Conservation (phyloP, 179 eudicot species). For the Beta macrorhiza region DNA sequence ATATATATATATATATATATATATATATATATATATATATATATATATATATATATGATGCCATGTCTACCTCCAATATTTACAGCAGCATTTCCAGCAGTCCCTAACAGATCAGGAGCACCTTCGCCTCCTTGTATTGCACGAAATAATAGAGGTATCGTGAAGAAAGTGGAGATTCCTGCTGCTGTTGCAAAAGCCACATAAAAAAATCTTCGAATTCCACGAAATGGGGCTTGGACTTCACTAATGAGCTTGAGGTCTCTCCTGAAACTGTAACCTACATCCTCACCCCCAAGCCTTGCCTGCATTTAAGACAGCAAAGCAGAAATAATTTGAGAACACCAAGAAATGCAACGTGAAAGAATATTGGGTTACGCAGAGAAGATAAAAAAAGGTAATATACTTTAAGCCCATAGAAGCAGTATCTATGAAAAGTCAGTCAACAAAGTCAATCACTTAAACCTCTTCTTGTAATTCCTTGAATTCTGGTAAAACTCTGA, state of each 20-base stretch:
- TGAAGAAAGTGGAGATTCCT: slow-evolving; percentile 78
- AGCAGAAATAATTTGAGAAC: neutral
- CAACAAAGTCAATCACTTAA: slow-evolving; percentile 11
- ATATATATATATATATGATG: neutral
- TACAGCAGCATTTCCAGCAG: slow-evolving; percentile 74
- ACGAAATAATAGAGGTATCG: slow-evolving; percentile 70
- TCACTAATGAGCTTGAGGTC: slow-evolving; percentile 99
- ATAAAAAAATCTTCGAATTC: slow-evolving; percentile 87
- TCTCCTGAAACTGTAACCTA: slow-evolving; percentile 89
- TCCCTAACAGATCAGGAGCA: slow-evolving; percentile 76
- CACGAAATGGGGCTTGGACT: slow-evolving; percentile 99
- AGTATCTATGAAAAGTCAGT: slow-evolving; percentile 11
- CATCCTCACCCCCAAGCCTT: slow-evolving; percentile 91
- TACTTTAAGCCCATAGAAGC: slow-evolving; percentile 17
- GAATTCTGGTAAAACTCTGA: slow-evolving; percentile 92
- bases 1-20: too few relatives aligned
- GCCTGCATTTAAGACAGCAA: slow-evolving; percentile 48
- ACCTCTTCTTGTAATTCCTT: slow-evolving; percentile 99
- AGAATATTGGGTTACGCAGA: neutral
- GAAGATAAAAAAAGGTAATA: neutral
- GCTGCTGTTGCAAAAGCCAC: slow-evolving; percentile 95
- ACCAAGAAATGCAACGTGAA: neutral
- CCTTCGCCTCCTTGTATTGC: slow-evolving; percentile 80
- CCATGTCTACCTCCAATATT: slow-evolving; percentile 72
- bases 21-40: too few relatives aligned